A percentile compares a stretch with the other conserved stretches of the same genome.
Evolutionary conservation across 768 basidiomycete species (phyloP).

Genomic region (Boletales sp.): DNA sequence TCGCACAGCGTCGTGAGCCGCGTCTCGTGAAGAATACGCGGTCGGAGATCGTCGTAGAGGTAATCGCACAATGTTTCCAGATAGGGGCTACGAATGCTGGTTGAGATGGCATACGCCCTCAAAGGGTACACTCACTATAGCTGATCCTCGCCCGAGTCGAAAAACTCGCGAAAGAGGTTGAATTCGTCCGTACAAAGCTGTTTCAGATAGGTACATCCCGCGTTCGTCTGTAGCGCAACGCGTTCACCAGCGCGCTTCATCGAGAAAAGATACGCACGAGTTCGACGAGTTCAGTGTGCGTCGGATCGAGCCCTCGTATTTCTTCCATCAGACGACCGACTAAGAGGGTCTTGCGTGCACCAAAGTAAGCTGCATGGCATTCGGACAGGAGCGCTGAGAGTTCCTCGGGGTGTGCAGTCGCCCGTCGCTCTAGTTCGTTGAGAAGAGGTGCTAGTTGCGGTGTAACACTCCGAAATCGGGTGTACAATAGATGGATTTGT

Average conservation of each 20-base stretch:
- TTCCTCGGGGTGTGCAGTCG: conserved; percentile 76
- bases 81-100: conserved; percentile 59
- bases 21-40: conserved; percentile 91
- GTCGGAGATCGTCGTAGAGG: conserved; percentile 93
- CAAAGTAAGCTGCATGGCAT: conserved; percentile 84
- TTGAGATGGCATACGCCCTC: conserved; percentile 4
- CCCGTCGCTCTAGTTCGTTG: conserved; percentile 80
- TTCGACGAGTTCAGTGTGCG: conserved; percentile 79
- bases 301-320: conserved; percentile 78
- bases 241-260: background rate
- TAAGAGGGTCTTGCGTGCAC: conserved; percentile 66
- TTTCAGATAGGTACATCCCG: conserved; percentile 91
- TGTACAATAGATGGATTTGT: conserved; percentile 82
- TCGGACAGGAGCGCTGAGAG: conserved; percentile 76
- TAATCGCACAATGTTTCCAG: conserved; percentile 90
- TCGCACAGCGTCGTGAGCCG: conserved; percentile 85
- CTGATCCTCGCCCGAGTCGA: conserved; percentile 76
- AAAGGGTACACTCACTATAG: conserved; percentile 50
- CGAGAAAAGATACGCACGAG: conserved; percentile 48
- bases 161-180: conserved; percentile 79
- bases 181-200: conserved; percentile 91
- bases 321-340: conserved; percentile 74
- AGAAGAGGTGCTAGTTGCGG: conserved; percentile 73
- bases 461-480: conserved; percentile 76
- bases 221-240: conserved; percentile 58